Conservation (phyloP, 305 asterid species). For the Solanum aculeatissimum region DNA sequence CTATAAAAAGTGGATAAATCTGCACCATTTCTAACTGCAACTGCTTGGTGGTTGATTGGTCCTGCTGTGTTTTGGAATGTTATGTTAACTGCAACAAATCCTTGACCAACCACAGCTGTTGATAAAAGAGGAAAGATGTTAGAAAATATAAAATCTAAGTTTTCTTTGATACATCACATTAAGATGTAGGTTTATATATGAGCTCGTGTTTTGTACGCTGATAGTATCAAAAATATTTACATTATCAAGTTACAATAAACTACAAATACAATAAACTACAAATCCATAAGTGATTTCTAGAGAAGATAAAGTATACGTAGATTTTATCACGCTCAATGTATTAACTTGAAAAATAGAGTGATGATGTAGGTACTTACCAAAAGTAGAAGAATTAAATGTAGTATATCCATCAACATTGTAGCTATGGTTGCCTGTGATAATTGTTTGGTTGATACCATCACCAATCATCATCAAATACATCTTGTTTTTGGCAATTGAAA, state of each 20-base stretch:
- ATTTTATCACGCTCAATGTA: background rate
- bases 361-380: conserved; percentile 19
- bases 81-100: conserved; percentile 43
- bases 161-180: background rate
- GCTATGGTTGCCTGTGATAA: conserved; percentile 55
- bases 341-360: background rate
- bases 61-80: conserved; percentile 36
- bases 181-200: background rate
- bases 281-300: background rate
- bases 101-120: conserved; percentile 40
- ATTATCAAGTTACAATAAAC: background rate
- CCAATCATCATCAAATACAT: conserved; percentile 63
- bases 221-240: background rate
- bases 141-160: background rate
- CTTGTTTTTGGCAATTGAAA: conserved; percentile 42
- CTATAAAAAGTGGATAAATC: conserved; percentile 50
- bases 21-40: conserved; percentile 65
- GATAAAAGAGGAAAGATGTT: background rate
- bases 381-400: conserved; percentile 53
- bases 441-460: conserved; percentile 57
- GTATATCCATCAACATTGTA: conserved; percentile 53
- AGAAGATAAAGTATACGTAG: background rate
- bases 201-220: background rate
- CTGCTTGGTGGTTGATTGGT: conserved; percentile 60
- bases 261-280: accelerated